Percentiles rank a stretch among this genome's conserved stretches.
These are phyloP conservation scores for Medicago truncatula DNA, from an alignment of 306 rosid genomes.

Conservation along the genomic window DNA sequence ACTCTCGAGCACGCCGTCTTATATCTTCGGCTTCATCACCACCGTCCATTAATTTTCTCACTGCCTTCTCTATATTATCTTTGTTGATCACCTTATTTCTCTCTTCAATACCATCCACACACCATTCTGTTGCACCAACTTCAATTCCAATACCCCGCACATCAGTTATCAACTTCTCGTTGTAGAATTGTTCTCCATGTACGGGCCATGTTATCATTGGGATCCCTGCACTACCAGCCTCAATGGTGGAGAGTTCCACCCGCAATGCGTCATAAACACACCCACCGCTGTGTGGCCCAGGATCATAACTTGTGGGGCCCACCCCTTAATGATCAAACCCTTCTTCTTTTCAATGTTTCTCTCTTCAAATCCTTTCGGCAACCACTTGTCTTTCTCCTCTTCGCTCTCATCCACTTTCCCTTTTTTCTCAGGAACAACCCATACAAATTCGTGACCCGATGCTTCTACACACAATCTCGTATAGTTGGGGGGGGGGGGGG, in stretches of 20 bases:
- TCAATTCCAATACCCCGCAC: conserved; percentile 47
- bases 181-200: conserved; percentile 38
- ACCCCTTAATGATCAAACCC: conserved; percentile 39
- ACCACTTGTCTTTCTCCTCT: conserved; percentile 39
- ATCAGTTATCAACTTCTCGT: conserved; percentile 41
- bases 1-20: conserved; percentile 10
- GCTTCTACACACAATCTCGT: conserved; percentile 44
- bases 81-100: conserved; percentile 15
- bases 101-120: background rate
- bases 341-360: background rate
- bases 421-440: conserved; percentile 45
- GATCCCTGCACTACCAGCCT: conserved; percentile 16
- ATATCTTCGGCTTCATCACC: conserved; percentile 38
- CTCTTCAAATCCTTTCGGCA: conserved; percentile 40
- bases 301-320: conserved; percentile 43
- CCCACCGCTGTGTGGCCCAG: conserved; percentile 16
- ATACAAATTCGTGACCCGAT: background rate
- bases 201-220: conserved; percentile 51
- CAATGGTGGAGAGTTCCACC: conserved; percentile 44
- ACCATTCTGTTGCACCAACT: conserved; percentile 50
- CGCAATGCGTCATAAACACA: conserved; percentile 41
- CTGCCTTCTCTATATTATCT: conserved; percentile 41
- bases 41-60: conserved; percentile 42
- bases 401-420: conserved; percentile 15
- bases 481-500: no score